Evolutionary conservation across 1,284 basidiomycete genomes (phyloP).

Genomic region (Anthracocystis setariae): DNA sequence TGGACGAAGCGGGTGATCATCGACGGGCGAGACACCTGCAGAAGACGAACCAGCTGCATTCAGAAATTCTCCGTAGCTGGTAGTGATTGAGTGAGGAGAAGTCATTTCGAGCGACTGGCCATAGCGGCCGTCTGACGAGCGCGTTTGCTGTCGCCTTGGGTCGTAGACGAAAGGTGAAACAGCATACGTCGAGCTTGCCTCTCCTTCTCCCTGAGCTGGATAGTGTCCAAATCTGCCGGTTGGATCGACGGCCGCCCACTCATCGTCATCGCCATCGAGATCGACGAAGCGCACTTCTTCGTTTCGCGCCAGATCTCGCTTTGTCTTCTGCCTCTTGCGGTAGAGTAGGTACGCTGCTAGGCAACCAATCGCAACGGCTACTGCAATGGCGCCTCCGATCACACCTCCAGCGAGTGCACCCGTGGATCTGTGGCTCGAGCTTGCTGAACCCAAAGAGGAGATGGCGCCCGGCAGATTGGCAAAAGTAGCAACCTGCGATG

Average conservation of each 20-base stretch:
- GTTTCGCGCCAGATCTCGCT: slow-evolving; percentile 44
- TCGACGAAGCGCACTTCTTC: slow-evolving; percentile 57
- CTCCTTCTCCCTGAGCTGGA: slow-evolving; percentile 1
- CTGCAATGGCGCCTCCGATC: slow-evolving; percentile 53
- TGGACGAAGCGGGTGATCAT: slow-evolving; percentile 17
- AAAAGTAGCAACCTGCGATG: slow-evolving; percentile 36
- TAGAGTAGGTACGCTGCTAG: slow-evolving; percentile 47
- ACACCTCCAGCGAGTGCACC: slow-evolving; percentile 57
- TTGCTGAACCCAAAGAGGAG: slow-evolving; percentile 2
- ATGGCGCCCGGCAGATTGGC: slow-evolving; percentile 49
- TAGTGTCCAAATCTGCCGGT: slow-evolving; percentile 12
- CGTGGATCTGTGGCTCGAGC: slow-evolving; percentile 4
- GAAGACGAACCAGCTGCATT: slow-evolving; percentile 22
- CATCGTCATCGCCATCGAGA: slow-evolving; percentile 55
- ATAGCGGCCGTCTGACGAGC: slow-evolving; percentile 10
- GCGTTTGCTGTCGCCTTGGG: slow-evolving; percentile 10
- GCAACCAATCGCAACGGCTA: slow-evolving; percentile 42
- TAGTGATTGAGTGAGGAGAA: slow-evolving; percentile 20
- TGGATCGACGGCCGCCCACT: slow-evolving; percentile 7
- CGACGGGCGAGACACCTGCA: slow-evolving; percentile 10
- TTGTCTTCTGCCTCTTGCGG: slow-evolving; percentile 40
- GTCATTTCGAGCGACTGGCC: slow-evolving; percentile 40
- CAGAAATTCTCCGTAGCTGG: slow-evolving; percentile 38
- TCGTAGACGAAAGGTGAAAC: slow-evolving; percentile 55
- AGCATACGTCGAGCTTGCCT: slow-evolving; percentile 15